phyloP scores from a whole-genome alignment of 257 asterid species.

The Datura wrightii region DNA sequence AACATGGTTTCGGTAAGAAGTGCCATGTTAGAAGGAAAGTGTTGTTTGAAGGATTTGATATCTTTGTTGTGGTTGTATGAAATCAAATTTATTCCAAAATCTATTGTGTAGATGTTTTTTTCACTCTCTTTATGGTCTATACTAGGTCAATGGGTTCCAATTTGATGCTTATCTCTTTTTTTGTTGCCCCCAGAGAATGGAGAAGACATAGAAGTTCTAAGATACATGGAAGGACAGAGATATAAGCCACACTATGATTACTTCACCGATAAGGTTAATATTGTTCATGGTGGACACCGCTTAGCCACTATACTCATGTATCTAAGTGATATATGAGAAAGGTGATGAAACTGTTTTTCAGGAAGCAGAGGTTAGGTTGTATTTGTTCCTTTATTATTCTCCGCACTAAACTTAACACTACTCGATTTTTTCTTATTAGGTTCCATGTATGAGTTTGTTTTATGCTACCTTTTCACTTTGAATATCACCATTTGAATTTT shows the following conservation, averaged over 20 bases:
- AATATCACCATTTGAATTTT: not conserved
- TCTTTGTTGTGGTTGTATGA: not conserved
- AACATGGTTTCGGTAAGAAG: not conserved
- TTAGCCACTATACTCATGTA: slow-evolving; percentile 92
- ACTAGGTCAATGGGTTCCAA: not conserved
- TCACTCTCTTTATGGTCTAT: not conserved
- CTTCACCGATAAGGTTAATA: slow-evolving; percentile 78
- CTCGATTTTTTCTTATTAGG: not conserved
- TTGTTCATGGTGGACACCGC: slow-evolving; percentile 94
- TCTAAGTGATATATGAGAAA: slow-evolving; percentile 82
- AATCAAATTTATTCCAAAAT: slow-evolving; percentile 18
- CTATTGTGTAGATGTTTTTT: not conserved
- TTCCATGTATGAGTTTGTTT: slow-evolving; percentile 10
- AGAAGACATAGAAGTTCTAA: slow-evolving; percentile 91
- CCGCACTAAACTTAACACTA: not conserved
- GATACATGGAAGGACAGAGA: slow-evolving; percentile 91
- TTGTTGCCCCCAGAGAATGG: slow-evolving; percentile 72
- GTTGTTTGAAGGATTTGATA: not conserved
- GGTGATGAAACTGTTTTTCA: slow-evolving; percentile 99
- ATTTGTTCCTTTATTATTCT: slow-evolving; percentile 17
- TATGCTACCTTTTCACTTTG: not conserved
- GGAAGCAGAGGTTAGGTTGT: slow-evolving; percentile 80
- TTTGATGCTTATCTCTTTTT: slow-evolving; percentile 17
- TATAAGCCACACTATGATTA: slow-evolving; percentile 92
- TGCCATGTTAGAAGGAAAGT: not conserved